phyloP scores from a whole-genome alignment of 2,329 filamentous ascomycete genomes.

The Scolecobasidium constrictum region DNA sequence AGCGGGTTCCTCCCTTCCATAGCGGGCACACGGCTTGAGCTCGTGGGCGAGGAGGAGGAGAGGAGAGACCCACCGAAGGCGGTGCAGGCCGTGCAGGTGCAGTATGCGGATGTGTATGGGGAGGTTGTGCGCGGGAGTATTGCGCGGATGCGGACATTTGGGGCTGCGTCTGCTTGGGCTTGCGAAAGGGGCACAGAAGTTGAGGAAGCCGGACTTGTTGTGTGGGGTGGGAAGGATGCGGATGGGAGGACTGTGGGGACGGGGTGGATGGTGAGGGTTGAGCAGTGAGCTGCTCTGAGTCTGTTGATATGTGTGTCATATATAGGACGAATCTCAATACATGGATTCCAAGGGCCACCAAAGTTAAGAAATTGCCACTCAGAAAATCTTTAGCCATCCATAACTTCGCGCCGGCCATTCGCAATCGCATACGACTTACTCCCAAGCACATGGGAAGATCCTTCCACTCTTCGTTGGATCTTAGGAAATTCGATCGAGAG shows the following conservation, averaged over 20 bases:
- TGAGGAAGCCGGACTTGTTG: constrained; percentile 35
- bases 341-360: too few species aligned
- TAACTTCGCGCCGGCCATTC: too few species aligned
- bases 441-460: too few species aligned
- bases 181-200: constrained; percentile 30
- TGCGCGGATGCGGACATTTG: constrained; percentile 25
- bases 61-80: neutral
- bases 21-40: neutral
- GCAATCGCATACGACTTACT: too few species aligned
- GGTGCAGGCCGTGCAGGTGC: constrained; percentile 30
- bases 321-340: too few species aligned
- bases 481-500: too few species aligned
- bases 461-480: too few species aligned
- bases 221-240: constrained; percentile 43
- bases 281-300: too few species aligned
- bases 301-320: too few species aligned
- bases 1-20: neutral
- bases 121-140: constrained; percentile 21
- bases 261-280: constrained; percentile 32
- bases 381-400: too few species aligned
- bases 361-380: too few species aligned
- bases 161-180: constrained; percentile 17
- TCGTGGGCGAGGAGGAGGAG: neutral
- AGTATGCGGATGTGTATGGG: constrained; percentile 7
- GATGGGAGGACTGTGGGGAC: constrained; percentile 29